phyloP scores from a whole-genome alignment of 164 flowering plant species.

The Akebia trifoliata region DNA sequence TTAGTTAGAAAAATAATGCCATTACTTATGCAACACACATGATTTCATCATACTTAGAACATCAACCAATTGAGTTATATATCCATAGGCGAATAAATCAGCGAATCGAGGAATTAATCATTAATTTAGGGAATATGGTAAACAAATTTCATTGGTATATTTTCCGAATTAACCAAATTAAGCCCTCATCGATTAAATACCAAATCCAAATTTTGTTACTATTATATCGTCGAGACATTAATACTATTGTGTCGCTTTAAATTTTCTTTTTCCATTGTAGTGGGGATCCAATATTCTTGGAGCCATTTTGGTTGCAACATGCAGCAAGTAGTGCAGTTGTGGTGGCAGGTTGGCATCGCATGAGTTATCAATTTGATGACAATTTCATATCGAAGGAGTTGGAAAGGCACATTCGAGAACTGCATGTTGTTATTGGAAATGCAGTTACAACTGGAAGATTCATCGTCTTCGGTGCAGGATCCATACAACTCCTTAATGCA shows the following conservation, averaged over 20 bases:
- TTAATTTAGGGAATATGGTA: too few relatives aligned
- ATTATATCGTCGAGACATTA: background rate
- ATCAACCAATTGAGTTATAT: too few relatives aligned
- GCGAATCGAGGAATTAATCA: too few relatives aligned
- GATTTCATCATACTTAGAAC: too few relatives aligned
- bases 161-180: too few relatives aligned
- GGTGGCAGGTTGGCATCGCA: constrained; percentile 64
- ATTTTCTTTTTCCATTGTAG: too few relatives aligned
- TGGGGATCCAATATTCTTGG: constrained; percentile 59
- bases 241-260: too few relatives aligned
- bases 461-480: constrained; percentile 61
- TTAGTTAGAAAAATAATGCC: too few relatives aligned
- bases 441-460: constrained; percentile 45
- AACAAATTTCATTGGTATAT: too few relatives aligned
- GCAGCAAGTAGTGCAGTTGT: constrained; percentile 36
- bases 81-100: too few relatives aligned
- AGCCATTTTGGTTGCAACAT: constrained; percentile 60
- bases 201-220: background rate
- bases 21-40: too few relatives aligned
- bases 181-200: background rate
- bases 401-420: constrained; percentile 28
- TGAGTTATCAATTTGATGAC: constrained; percentile 42
- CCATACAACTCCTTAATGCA: constrained; percentile 61
- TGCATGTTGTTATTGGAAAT: constrained; percentile 54
- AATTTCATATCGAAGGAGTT: constrained; percentile 28